Conservation (phyloP, 2,329 filamentous ascomycete genomes). For the Geosmithia morbida region DNA sequence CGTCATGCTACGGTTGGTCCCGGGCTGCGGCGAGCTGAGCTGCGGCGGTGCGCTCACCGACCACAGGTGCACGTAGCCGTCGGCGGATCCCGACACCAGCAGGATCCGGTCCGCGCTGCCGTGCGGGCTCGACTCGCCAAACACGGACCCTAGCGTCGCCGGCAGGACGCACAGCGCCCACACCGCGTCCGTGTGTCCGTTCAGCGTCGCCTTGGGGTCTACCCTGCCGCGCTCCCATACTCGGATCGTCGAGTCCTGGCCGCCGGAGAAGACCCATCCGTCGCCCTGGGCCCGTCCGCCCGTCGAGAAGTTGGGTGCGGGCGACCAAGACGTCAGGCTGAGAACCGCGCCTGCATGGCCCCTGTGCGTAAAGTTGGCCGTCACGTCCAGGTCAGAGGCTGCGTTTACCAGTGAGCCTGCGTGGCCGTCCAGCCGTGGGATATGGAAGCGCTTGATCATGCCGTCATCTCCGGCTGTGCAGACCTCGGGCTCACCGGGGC, state of each 20-base stretch:
- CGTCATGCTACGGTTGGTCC: slow-evolving; percentile 39
- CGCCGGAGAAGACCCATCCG: slow-evolving; percentile 97
- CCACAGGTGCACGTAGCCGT: slow-evolving; percentile 88
- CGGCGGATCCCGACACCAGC: slow-evolving; percentile 80
- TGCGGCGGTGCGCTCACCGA: slow-evolving; percentile 85
- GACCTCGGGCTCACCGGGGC: slow-evolving; percentile 88
- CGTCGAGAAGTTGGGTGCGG: slow-evolving; percentile 77
- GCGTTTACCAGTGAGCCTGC: slow-evolving; percentile 28
- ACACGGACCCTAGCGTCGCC: slow-evolving; percentile 64
- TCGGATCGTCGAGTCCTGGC: slow-evolving; percentile 81
- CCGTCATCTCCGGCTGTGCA: slow-evolving; percentile 94
- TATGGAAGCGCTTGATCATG: slow-evolving; percentile 91
- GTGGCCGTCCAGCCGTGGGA: slow-evolving; percentile 61
- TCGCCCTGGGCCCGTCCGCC: slow-evolving; percentile 80
- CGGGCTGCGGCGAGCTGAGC: slow-evolving; percentile 64
- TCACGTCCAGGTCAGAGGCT: slow-evolving; percentile 74
- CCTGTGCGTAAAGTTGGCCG: slow-evolving; percentile 87
- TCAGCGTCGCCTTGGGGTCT: slow-evolving; percentile 86
- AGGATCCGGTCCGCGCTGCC: slow-evolving; percentile 76
- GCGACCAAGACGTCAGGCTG: slow-evolving; percentile 73
- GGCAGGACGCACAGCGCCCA: slow-evolving; percentile 93
- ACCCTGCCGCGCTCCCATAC: slow-evolving; percentile 94
- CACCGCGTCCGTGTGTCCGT: slow-evolving; percentile 89
- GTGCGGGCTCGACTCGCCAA: slow-evolving; percentile 60
- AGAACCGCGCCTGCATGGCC: slow-evolving; percentile 88